Percentiles rank a stretch among this genome's conserved stretches.
Evolutionary conservation across 345 rosid species (phyloP).

Genomic region (Litchi chinensis): DNA sequence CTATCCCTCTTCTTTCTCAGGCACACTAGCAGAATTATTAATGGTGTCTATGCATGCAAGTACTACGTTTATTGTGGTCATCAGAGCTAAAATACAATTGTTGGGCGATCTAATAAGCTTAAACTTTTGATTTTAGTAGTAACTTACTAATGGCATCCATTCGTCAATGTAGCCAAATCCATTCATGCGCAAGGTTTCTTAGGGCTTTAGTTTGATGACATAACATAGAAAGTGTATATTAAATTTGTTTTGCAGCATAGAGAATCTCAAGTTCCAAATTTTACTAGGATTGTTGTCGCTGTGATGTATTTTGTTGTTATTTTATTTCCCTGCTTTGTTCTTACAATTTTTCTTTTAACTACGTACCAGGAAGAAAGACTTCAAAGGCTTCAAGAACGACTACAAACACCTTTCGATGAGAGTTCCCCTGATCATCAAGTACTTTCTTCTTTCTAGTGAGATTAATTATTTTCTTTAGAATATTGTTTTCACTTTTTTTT

Average conservation of each 20-base stretch:
- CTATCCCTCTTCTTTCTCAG: background rate
- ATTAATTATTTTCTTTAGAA: background rate
- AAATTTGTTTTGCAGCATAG: background rate
- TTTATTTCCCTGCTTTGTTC: background rate
- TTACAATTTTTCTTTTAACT: constrained; percentile 9
- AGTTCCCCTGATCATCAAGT: constrained; percentile 88
- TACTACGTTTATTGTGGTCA: background rate
- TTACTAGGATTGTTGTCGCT: background rate
- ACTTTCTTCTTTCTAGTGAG: constrained; percentile 24
- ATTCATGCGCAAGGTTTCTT: background rate
- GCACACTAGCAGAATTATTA: background rate
- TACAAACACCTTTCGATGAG: constrained; percentile 77
- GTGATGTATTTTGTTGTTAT: background rate
- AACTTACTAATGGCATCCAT: background rate
- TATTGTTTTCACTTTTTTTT: background rate
- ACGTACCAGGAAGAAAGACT: constrained; percentile 73
- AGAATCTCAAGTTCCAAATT: background rate
- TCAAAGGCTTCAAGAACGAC: constrained; percentile 74
- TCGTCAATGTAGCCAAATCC: constrained; percentile 5
- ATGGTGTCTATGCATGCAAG: background rate
- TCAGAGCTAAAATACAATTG: background rate
- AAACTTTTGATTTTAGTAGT: background rate
- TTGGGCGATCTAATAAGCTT: background rate
- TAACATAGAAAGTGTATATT: constrained; percentile 6
- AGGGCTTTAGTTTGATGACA: constrained; percentile 5